Percentiles rank a stretch among this genome's conserved stretches.
phyloP scores from a whole-genome alignment of 192 early-diverging fungal genomes.

The Coemansia sp. region DNA sequence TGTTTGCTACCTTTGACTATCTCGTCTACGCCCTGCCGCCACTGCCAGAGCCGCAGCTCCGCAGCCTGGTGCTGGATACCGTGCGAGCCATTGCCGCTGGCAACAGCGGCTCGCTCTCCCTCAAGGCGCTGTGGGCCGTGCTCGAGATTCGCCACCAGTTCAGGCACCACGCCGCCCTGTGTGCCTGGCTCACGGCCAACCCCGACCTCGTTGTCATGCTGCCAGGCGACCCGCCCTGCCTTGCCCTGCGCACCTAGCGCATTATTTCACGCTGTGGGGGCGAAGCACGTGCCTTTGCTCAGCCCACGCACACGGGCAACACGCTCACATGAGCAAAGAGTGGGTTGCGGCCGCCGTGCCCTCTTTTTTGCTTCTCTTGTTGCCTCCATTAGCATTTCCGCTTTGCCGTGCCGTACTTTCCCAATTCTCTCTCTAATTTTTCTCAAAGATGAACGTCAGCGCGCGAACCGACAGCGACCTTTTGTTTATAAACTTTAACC shows the following conservation, averaged over 20 bases:
- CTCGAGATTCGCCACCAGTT: constrained; percentile 54
- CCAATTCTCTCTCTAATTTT: background rate
- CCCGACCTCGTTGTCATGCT: background rate
- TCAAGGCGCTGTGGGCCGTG: constrained; percentile 45
- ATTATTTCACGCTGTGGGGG: no score
- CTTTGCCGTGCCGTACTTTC: no score
- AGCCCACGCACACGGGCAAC: no score
- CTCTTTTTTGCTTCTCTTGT: constrained; percentile 1
- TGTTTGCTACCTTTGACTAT: constrained; percentile 50
- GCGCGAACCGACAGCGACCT: constrained; percentile 60
- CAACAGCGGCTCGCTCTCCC: background rate
- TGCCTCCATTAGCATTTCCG: no score
- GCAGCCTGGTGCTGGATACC: constrained; percentile 28
- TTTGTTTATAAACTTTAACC: constrained; percentile 80
- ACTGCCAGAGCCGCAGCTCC: constrained; percentile 23
- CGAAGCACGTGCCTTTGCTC: no score
- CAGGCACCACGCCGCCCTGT: constrained; percentile 27
- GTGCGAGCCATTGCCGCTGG: constrained; percentile 5
- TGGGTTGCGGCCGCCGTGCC: no score
- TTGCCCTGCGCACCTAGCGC: no score
- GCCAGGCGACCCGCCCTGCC: no score
- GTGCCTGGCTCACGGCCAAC: constrained; percentile 28
- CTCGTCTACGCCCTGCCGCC: constrained; percentile 50
- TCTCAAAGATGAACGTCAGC: constrained; percentile 61
- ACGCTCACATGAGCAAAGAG: no score